Evolutionary conservation across 257 asterid genomes (phyloP).

Genomic region (Nicotiana tabacum): DNA sequence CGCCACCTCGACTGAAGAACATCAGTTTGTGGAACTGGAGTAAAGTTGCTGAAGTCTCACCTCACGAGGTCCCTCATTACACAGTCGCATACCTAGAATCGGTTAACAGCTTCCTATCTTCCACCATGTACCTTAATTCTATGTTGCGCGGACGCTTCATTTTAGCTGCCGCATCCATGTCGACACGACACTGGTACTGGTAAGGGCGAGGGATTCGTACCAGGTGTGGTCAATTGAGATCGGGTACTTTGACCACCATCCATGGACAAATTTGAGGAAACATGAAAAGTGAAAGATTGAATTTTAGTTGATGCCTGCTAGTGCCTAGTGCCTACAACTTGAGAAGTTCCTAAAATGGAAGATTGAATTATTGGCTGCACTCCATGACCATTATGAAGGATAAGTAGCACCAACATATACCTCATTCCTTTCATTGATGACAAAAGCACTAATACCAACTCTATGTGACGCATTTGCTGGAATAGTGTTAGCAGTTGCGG

Average conservation of each 20-base stretch:
- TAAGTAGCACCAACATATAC: constrained; percentile 25
- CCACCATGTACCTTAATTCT: background rate
- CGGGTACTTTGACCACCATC: no score
- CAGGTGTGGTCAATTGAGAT: no score
- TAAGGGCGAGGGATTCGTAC: no score
- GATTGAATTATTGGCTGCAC: no score
- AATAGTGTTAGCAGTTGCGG: constrained; percentile 49
- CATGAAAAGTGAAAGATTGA: no score
- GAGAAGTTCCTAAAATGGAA: no score
- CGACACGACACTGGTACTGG: no score
- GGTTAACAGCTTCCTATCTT: background rate
- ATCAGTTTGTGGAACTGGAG: background rate
- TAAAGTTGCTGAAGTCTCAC: background rate
- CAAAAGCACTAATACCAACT: constrained; percentile 86
- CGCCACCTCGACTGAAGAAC: background rate
- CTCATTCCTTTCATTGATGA: constrained; percentile 69
- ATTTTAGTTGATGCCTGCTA: no score
- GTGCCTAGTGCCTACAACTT: no score
- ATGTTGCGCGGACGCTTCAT: no score
- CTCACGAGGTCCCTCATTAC: background rate
- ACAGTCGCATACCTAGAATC: background rate
- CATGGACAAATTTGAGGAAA: no score
- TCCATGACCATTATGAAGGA: background rate
- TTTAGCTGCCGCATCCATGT: no score
- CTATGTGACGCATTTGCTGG: constrained; percentile 90